Evolutionary conservation across 208 protist species (phyloP).

Genomic region (Tritrichomonas musculus): DNA sequence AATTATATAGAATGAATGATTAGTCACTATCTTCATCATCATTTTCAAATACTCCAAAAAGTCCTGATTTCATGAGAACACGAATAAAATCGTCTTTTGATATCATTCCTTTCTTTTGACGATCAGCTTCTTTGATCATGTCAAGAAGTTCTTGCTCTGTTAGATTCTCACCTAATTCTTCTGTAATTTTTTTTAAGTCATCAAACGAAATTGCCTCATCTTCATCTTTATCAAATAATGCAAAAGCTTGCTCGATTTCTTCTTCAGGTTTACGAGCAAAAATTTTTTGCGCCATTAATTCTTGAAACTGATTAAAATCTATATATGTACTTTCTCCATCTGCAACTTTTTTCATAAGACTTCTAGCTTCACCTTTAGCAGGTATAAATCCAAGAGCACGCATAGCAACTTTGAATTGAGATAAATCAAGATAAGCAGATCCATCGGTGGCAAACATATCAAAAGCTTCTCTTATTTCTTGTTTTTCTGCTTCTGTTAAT

Average conservation of each 20-base stretch:
- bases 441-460: slow-evolving; percentile 82
- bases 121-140: slow-evolving; percentile 36
- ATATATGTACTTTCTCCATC: not conserved
- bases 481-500: slow-evolving; percentile 90
- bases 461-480: slow-evolving; percentile 97
- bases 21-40: not conserved
- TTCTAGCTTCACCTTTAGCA: not conserved
- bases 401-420: slow-evolving; percentile 98
- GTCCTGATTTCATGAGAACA: not conserved
- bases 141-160: slow-evolving; percentile 32
- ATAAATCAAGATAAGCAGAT: slow-evolving; percentile 79
- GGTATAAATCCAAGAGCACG: slow-evolving; percentile 77
- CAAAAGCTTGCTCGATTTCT: slow-evolving; percentile 30
- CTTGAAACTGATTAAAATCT: not conserved
- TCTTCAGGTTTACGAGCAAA: not conserved
- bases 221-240: slow-evolving; percentile 35
- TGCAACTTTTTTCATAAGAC: not conserved
- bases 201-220: slow-evolving; percentile 22
- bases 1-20: too few relatives aligned
- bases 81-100: not conserved
- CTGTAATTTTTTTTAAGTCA: not conserved
- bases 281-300: not conserved
- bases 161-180: slow-evolving; percentile 27
- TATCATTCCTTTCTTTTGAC: not conserved
- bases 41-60: not conserved